Base-by-base conservation (phyloP, 495 filamentous ascomycete species). In the Daldinia concentrica region DNA sequence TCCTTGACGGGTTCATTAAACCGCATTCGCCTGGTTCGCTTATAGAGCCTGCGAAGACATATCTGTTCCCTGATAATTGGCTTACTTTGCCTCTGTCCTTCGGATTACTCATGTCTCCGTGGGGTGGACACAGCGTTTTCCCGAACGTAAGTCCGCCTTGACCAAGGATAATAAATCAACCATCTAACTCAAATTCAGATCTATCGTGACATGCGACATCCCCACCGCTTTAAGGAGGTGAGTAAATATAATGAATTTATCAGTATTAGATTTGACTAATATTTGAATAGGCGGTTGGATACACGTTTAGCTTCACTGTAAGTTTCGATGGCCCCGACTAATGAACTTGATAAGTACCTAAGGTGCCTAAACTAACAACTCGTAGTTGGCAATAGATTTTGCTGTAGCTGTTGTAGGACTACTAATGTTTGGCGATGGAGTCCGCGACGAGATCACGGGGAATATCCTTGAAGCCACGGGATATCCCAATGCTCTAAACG, bases 121-220 rank as follows among this genome's bases (percentile, higher is more conserved):
- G 94, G 93, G 95, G 95, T 70, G 95, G 95, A 7, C 95, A 98
- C 76, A 87, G 89, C 59, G 95, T 99, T 29, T 97, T 99, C 76
- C 95, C 95, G 2, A 97, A 97, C 74, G 83, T 84, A 77, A 52
- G 78, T 43, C 9, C 48, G 6, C 8, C 36, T 34, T 12, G 9
- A 11, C 26, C n/a, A 6, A 24, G 11, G 17, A 50, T 37, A 11
- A 19, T 3, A 4, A 22, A 11, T 12, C 6, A 34, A n/a, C 11
- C 1, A 27, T 19, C 34, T 58, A 56, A 71, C n/a, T 12, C 1
- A 14, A 9, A n/a, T 17, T 36, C 9, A 85, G 82, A 97, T 99
- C 74, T 99, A 97, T 78, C 87, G 94, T 58, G 95, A 99, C 80
- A 99, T 99, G 95, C 86, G 95, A 68, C 95, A 98, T 78, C 94